Percentiles rank a stretch among this genome's conserved stretches.
phyloP scores from a whole-genome alignment of 495 filamentous ascomycete genomes.

The Pseudomonodictys pantanalensis region DNA sequence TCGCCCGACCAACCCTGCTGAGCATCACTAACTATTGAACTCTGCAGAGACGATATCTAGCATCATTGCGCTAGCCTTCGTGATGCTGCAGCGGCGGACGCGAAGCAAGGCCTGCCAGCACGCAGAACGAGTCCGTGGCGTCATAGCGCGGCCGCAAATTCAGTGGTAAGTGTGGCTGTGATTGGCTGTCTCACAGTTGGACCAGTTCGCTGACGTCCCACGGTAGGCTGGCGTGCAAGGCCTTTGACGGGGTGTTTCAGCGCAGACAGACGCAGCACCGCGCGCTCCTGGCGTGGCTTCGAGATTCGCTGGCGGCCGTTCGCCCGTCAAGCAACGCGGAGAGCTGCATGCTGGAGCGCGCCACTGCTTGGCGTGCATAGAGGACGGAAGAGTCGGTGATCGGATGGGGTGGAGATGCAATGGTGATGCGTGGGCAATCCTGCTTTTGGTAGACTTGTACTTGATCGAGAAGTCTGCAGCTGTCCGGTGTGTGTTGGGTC shows the following conservation, averaged over 20 bases:
- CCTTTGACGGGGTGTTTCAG: conserved; percentile 39
- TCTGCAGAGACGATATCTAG: conserved; percentile 59
- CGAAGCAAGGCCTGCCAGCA: conserved; percentile 41
- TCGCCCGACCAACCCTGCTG: conserved; percentile 15
- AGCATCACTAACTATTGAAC: conserved; percentile 18
- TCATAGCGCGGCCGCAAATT: conserved; percentile 61
- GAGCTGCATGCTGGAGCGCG: conserved; percentile 20
- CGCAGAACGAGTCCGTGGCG: conserved; percentile 55
- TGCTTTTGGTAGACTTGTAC: not conserved
- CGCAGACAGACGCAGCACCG: conserved; percentile 39
- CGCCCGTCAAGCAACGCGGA: conserved; percentile 21
- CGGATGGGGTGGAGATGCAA: not conserved
- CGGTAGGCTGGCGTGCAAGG: conserved; percentile 41
- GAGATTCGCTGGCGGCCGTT: conserved; percentile 12
- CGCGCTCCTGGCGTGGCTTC: conserved; percentile 38
- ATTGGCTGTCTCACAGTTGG: conserved; percentile 19
- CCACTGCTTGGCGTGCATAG: conserved; percentile 22
- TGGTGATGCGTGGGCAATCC: conserved; percentile 3
- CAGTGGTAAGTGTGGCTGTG: conserved; percentile 55
- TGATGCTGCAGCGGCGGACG: conserved; percentile 61
- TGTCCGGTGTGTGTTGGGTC: not conserved
- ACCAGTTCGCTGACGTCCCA: not conserved
- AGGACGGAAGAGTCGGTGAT: too few species aligned
- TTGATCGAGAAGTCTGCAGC: not conserved
- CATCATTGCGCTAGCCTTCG: conserved; percentile 60